Evolutionary conservation across 768 basidiomycete genomes (phyloP).

Genomic region (Coprinopsis strossmayeri): DNA sequence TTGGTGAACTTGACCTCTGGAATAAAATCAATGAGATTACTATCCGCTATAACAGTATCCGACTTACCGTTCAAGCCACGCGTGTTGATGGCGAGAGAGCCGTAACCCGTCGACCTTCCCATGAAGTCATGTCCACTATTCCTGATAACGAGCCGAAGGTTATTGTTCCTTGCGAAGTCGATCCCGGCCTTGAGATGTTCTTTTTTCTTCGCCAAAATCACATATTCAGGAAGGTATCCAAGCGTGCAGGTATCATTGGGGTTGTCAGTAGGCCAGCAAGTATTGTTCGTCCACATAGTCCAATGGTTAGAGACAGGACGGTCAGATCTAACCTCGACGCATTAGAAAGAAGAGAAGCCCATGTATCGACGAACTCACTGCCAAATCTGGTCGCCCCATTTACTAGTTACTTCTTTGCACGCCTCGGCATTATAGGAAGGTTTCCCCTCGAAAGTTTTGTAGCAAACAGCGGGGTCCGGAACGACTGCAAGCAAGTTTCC

Average conservation of each 20-base stretch:
- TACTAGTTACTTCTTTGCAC: neutral
- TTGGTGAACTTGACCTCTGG: constrained; percentile 13
- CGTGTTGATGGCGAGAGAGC: constrained; percentile 17
- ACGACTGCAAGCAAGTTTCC: neutral
- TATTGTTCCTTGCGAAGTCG: constrained; percentile 16
- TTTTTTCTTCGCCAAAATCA: constrained; percentile 14
- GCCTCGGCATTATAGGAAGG: neutral
- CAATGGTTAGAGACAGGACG: constrained; percentile 8
- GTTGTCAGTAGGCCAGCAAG: constrained; percentile 13
- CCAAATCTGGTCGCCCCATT: neutral
- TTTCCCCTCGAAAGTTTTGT: neutral
- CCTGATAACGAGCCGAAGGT: constrained; percentile 18
- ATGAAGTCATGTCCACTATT: constrained; percentile 21
- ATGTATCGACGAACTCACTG: constrained; percentile 4
- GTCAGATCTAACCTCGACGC: constrained; percentile 3
- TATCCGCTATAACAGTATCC: neutral
- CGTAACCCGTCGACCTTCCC: constrained; percentile 18
- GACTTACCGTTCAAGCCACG: constrained; percentile 11
- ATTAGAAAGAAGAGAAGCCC: neutral
- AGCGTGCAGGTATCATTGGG: constrained; percentile 11
- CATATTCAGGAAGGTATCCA: constrained; percentile 12
- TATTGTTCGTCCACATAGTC: constrained; percentile 14
- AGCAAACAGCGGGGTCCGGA: neutral
- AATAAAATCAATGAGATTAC: no score
- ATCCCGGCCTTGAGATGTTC: constrained; percentile 18